phyloP scores from a whole-genome alignment of 768 basidiomycete species.

The Phylloporus arenicola region DNA sequence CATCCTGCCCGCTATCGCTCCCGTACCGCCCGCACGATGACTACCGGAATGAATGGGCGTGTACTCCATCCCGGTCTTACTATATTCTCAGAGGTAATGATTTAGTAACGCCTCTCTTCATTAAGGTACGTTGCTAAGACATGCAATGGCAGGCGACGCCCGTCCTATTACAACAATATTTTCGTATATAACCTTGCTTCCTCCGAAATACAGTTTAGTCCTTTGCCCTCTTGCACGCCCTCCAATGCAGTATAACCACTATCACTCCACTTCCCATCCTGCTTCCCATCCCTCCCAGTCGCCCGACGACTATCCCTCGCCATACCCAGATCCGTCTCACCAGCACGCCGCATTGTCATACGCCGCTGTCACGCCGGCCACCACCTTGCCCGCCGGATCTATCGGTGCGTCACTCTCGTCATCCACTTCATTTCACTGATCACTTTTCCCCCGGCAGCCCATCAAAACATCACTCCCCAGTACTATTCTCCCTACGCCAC shows the following conservation, averaged over 20 bases:
- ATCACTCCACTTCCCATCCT: conserved; percentile 15
- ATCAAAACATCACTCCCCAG: conserved; percentile 13
- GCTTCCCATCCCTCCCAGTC: conserved; percentile 18
- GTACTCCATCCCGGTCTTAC: conserved; percentile 30
- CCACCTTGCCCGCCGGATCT: conserved; percentile 17
- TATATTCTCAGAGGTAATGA: conserved; percentile 34
- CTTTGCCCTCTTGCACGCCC: not conserved
- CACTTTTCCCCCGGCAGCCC: conserved; percentile 14
- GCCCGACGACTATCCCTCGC: conserved; percentile 15
- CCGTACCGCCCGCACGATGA: conserved; percentile 26
- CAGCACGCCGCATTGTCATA: conserved; percentile 22
- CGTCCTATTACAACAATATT: conserved; percentile 29
- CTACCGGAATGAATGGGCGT: conserved; percentile 33
- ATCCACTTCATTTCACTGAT: conserved; percentile 6
- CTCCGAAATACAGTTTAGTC: conserved; percentile 8
- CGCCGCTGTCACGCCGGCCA: conserved; percentile 20
- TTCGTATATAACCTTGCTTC: conserved; percentile 30
- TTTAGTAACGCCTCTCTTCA: conserved; percentile 34
- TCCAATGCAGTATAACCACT: conserved; percentile 29
- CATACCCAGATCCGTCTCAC: conserved; percentile 24
- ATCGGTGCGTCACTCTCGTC: conserved; percentile 24
- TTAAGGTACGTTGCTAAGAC: conserved; percentile 36
- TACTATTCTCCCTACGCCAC: conserved; percentile 22
- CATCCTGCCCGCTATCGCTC: conserved; percentile 26
- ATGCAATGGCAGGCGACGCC: conserved; percentile 32